Percentiles rank a stretch among this genome's conserved stretches.
Conservation (phyloP, 225 moss, liverwort and hornwort genomes). For the Neckera pumila region DNA sequence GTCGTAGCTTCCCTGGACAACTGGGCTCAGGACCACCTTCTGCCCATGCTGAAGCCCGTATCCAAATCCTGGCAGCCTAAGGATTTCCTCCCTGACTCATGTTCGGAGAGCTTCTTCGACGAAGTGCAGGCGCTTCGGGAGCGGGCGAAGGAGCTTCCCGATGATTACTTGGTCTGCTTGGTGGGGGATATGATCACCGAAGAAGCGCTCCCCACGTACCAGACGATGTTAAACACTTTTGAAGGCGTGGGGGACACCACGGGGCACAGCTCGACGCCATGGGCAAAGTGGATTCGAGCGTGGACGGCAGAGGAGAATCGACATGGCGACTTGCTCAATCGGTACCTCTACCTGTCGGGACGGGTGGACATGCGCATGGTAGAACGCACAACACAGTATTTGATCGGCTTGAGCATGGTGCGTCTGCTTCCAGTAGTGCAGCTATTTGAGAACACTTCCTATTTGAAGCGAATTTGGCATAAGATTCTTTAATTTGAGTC, state of each 20-base stretch:
- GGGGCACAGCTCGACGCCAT: constrained; percentile 57
- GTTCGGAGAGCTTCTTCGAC: constrained; percentile 31
- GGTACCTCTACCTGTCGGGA: constrained; percentile 76
- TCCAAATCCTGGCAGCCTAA: constrained; percentile 47
- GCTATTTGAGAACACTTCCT: no score
- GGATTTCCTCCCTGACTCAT: constrained; percentile 35
- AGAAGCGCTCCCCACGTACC: constrained; percentile 68
- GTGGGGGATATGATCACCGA: constrained; percentile 54
- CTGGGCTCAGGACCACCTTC: constrained; percentile 25
- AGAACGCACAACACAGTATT: constrained; percentile 71
- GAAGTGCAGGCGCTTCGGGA: constrained; percentile 22
- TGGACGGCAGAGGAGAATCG: constrained; percentile 96
- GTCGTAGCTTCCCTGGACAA: constrained; percentile 29
- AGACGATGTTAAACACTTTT: constrained; percentile 75
- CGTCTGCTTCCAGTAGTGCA: background rate
- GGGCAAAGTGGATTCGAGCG: constrained; percentile 81
- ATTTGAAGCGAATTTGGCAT: background rate
- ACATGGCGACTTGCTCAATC: constrained; percentile 76
- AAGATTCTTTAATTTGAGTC: background rate
- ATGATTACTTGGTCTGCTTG: constrained; percentile 43
- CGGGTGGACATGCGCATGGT: constrained; percentile 85
- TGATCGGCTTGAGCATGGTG: constrained; percentile 89
- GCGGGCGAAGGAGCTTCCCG: constrained; percentile 35
- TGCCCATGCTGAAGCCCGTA: constrained; percentile 40
- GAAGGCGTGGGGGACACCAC: constrained; percentile 67